A percentile compares a stretch with the other conserved stretches of the same genome.
These are phyloP conservation scores for Hirsutella minnesotensis DNA, from an alignment of 2,329 filamentous ascomycete genomes.

Conservation along the genomic window DNA sequence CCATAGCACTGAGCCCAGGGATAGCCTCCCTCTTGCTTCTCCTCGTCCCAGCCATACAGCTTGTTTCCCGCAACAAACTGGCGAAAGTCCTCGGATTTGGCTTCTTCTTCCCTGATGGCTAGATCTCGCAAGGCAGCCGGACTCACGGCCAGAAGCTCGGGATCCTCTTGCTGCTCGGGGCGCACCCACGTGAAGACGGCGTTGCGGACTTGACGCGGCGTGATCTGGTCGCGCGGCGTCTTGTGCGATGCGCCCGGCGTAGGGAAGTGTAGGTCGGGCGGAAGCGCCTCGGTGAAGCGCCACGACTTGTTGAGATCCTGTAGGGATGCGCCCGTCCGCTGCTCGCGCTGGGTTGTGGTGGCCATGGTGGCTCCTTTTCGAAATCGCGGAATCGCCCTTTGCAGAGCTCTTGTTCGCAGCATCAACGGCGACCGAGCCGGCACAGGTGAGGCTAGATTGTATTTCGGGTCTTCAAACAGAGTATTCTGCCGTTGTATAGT, in stretches of 20 bases:
- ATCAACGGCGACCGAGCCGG: constrained; percentile 15
- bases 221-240: constrained; percentile 64
- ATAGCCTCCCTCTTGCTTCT: constrained; percentile 59
- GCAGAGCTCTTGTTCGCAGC: constrained; percentile 20
- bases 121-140: constrained; percentile 67
- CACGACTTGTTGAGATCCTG: constrained; percentile 52
- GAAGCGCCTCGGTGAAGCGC: constrained; percentile 54
- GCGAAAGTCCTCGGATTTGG: constrained; percentile 61
- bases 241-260: constrained; percentile 73
- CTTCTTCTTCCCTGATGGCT: constrained; percentile 59
- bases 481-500: no score
- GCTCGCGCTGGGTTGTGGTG: constrained; percentile 16
- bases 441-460: no score
- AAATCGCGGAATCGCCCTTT: constrained; percentile 17
- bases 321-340: constrained; percentile 28
- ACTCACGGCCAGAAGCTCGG: constrained; percentile 75
- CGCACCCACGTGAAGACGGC: constrained; percentile 87
- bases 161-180: constrained; percentile 58
- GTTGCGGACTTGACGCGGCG: constrained; percentile 71
- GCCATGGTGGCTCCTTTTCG: constrained; percentile 17
- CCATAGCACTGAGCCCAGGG: constrained; percentile 99
- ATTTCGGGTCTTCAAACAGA: no score
- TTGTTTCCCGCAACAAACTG: constrained; percentile 72
- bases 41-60: constrained; percentile 66
- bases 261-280: constrained; percentile 65